These are phyloP conservation scores for Capsella rubella DNA, from an alignment of 441 rosid genomes.

Conservation along the genomic window DNA sequence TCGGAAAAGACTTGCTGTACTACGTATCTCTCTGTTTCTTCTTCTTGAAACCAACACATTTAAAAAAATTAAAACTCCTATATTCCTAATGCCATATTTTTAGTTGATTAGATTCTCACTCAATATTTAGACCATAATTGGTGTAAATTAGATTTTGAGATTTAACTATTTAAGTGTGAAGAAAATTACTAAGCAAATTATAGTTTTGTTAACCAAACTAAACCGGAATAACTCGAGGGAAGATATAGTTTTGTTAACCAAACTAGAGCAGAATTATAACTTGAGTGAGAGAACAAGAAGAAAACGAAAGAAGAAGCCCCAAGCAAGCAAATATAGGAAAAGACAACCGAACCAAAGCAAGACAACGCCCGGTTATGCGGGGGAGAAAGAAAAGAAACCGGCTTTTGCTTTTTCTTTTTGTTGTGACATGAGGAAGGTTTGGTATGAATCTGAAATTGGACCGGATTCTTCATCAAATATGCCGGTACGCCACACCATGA, in stretches of 20 bases:
- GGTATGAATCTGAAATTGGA: constrained; percentile 25
- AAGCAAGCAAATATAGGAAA: constrained; percentile 6
- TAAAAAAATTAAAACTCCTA: not conserved
- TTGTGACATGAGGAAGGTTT: constrained; percentile 12
- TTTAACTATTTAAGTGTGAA: not conserved
- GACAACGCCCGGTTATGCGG: constrained; percentile 30
- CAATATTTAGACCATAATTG: not conserved
- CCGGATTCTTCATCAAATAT: constrained; percentile 43
- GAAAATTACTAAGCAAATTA: not conserved
- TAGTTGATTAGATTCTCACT: not conserved
- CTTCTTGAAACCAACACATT: not conserved
- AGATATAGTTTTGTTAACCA: constrained; percentile 31
- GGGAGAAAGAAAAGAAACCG: constrained; percentile 29
- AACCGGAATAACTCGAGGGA: constrained; percentile 26
- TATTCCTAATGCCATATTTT: not conserved
- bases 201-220: constrained; percentile 32
- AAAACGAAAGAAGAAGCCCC: constrained; percentile 2
- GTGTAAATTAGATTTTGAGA: not conserved
- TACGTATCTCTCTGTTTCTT: not conserved
- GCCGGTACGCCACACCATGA: constrained; percentile 75
- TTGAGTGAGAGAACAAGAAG: constrained; percentile 14
- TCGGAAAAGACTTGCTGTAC: rapidly evolving
- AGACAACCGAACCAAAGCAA: constrained; percentile 32
- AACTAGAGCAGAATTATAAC: constrained; percentile 30
- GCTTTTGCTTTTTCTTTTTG: not conserved